A percentile compares a stretch with the other conserved stretches of the same genome.
These are phyloP conservation scores for Arthrobotrys sphaeroides DNA, from an alignment of 2,329 filamentous ascomycete species.

Conservation along the genomic window DNA sequence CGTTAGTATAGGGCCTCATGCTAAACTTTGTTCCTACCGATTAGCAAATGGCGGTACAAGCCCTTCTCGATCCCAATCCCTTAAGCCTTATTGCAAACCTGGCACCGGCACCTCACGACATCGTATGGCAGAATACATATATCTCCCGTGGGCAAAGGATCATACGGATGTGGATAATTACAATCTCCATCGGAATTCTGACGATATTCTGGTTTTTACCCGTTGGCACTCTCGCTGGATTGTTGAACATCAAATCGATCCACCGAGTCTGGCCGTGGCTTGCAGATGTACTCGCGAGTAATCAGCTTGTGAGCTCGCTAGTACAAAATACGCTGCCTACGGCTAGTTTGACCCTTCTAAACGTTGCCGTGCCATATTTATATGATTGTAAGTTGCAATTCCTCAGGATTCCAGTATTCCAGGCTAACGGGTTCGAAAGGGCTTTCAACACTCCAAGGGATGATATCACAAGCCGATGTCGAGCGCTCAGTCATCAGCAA, in stretches of 20 bases:
- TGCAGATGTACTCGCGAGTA: conserved; percentile 72
- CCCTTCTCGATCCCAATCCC: conserved; percentile 88
- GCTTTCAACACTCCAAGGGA: conserved; percentile 88
- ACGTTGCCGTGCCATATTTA: conserved; percentile 87
- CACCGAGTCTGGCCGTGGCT: conserved; percentile 75
- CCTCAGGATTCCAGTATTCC: background rate
- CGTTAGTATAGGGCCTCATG: background rate
- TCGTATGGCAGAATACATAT: conserved; percentile 97
- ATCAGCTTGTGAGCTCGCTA: conserved; percentile 76
- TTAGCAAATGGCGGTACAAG: conserved; percentile 92
- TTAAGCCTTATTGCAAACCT: conserved; percentile 84
- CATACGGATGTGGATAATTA: conserved; percentile 82
- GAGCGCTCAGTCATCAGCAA: conserved; percentile 96
- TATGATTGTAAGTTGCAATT: conserved; percentile 77
- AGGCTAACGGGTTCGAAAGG: conserved; percentile 60
- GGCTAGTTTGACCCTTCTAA: conserved; percentile 83
- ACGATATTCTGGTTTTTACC: conserved; percentile 89
- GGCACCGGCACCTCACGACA: conserved; percentile 86
- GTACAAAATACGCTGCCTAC: conserved; percentile 90
- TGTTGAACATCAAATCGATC: conserved; percentile 84
- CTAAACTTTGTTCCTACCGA: background rate
- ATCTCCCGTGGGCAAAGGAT: conserved; percentile 77
- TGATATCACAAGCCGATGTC: conserved; percentile 92
- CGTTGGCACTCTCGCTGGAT: conserved; percentile 78
- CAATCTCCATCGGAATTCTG: conserved; percentile 80